Conservation (phyloP, 495 filamentous ascomycete species). For the Lichina pygmaea region DNA sequence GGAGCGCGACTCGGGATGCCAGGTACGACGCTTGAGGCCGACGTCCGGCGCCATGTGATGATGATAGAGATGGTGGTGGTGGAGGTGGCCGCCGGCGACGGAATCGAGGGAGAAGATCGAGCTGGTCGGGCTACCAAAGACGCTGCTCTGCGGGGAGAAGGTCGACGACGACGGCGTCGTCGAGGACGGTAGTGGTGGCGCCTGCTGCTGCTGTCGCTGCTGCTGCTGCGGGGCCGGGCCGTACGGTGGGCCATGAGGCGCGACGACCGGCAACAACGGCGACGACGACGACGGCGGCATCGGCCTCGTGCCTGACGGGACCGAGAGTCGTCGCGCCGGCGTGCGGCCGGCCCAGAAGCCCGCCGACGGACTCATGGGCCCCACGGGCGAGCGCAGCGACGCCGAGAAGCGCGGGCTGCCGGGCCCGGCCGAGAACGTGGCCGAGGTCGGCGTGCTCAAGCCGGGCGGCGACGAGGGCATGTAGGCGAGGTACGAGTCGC, state of each 20-base stretch:
- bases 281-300: background rate
- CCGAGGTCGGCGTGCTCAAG: conserved; percentile 52
- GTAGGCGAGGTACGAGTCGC: conserved; percentile 11
- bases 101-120: conserved; percentile 30
- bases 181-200: conserved; percentile 17
- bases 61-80: too few species aligned
- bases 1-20: conserved; percentile 59
- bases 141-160: conserved; percentile 27
- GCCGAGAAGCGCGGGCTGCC: conserved; percentile 11
- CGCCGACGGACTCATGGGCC: background rate
- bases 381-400: conserved; percentile 10
- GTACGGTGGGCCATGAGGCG: background rate
- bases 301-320: conserved; percentile 1
- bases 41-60: conserved; percentile 23
- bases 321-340: conserved; percentile 1
- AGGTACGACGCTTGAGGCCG: conserved; percentile 59
- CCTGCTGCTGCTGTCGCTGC: background rate
- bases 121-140: conserved; percentile 44
- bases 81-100: conserved; percentile 31
- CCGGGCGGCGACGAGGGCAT: conserved; percentile 29
- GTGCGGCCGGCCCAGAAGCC: background rate
- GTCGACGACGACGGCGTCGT: conserved; percentile 23
- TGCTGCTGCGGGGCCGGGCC: background rate
- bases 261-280: too few species aligned
- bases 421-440: conserved; percentile 39